Evolutionary conservation across 1,284 basidiomycete species (phyloP).

Genomic region (Dichomitus squalens): DNA sequence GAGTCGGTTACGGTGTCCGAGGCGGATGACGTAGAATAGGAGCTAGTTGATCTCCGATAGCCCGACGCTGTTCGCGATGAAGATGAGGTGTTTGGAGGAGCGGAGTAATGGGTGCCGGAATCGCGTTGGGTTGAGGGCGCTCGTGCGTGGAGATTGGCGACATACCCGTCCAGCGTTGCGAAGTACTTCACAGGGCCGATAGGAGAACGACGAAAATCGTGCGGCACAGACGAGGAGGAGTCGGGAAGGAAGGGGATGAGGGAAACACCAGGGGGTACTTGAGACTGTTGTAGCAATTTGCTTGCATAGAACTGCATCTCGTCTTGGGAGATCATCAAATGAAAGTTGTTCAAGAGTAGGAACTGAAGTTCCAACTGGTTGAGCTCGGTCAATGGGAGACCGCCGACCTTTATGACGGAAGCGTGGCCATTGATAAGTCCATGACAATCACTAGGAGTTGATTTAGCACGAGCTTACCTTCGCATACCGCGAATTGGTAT

Average conservation of each 20-base stretch:
- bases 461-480: constrained; percentile 63
- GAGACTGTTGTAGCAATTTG: constrained; percentile 74
- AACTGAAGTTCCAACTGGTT: constrained; percentile 98
- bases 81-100: constrained; percentile 18
- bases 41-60: constrained; percentile 28
- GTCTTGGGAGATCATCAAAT: constrained; percentile 82
- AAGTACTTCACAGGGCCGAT: constrained; percentile 51
- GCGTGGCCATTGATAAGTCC: not conserved
- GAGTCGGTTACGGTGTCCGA: constrained; percentile 39
- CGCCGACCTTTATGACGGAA: constrained; percentile 72
- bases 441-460: not conserved
- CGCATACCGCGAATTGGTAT: constrained; percentile 98
- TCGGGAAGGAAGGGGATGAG: constrained; percentile 32
- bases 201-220: constrained; percentile 26
- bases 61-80: constrained; percentile 23
- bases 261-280: constrained; percentile 36
- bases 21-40: constrained; percentile 26
- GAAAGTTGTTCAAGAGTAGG: constrained; percentile 94
- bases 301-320: constrained; percentile 97
- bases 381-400: constrained; percentile 90
- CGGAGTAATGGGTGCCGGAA: not conserved
- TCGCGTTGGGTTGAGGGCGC: constrained; percentile 14
- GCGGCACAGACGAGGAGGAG: constrained; percentile 29
- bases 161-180: constrained; percentile 55
- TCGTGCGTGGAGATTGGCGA: constrained; percentile 35